phyloP scores from a whole-genome alignment of 768 basidiomycete genomes.

The Trametes meyenii region DNA sequence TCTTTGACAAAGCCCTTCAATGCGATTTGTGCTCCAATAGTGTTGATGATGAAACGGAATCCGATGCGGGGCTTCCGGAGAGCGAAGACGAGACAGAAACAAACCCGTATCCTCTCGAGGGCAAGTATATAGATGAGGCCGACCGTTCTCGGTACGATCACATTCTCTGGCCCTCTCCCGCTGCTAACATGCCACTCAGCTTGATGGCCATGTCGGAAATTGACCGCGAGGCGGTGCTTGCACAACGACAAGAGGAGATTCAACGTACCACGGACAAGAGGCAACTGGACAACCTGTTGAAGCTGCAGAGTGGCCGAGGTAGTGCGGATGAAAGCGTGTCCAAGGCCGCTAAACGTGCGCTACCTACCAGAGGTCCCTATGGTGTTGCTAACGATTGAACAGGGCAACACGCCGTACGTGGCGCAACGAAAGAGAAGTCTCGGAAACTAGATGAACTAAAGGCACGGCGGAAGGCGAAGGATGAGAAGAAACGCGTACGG shows the following conservation, averaged over 20 bases:
- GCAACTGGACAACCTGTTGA: constrained; percentile 73
- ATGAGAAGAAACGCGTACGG: constrained; percentile 81
- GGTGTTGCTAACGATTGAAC: neutral
- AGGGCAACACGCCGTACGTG: constrained; percentile 78
- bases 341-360: constrained; percentile 78
- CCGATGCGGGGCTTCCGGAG: constrained; percentile 56
- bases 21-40: neutral
- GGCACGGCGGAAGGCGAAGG: constrained; percentile 85
- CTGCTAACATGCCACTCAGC: constrained; percentile 42
- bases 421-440: constrained; percentile 79
- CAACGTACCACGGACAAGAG: constrained; percentile 73
- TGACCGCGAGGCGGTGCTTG: constrained; percentile 86
- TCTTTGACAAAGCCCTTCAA: neutral
- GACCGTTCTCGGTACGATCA: constrained; percentile 76
- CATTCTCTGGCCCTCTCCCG: constrained; percentile 3
- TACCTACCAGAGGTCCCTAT: neutral
- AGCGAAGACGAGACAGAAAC: constrained; percentile 58
- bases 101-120: constrained; percentile 88
- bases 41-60: constrained; percentile 43
- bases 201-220: constrained; percentile 82
- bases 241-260: constrained; percentile 78
- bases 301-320: constrained; percentile 56
- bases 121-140: constrained; percentile 83
- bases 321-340: constrained; percentile 61
- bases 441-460: constrained; percentile 84